Percentiles rank a stretch among this genome's conserved stretches.
phyloP scores from a whole-genome alignment of 805 yeast genomes.

The Kodamaea nitidulidarum region DNA sequence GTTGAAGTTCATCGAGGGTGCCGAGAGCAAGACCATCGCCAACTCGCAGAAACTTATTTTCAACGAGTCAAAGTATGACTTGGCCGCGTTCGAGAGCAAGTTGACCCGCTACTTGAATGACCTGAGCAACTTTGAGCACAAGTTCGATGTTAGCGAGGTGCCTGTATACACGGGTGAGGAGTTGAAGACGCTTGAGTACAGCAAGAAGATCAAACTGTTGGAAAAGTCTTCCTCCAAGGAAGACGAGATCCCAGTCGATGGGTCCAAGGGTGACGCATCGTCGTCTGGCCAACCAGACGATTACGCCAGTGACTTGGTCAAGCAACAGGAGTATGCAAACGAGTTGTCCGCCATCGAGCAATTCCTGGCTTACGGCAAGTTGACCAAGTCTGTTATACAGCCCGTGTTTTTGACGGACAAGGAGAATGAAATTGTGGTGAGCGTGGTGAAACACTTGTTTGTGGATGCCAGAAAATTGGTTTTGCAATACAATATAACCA shows the following conservation, averaged over 20 bases:
- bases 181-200: conserved; percentile 58
- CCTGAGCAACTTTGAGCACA: conserved; percentile 42
- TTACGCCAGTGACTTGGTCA: conserved; percentile 27
- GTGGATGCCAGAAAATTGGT: conserved; percentile 61
- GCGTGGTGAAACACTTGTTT: conserved; percentile 79
- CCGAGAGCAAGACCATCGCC: conserved; percentile 19
- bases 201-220: conserved; percentile 44
- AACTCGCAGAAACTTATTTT: conserved; percentile 43
- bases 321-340: conserved; percentile 64
- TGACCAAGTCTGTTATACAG: conserved; percentile 64
- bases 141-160: conserved; percentile 70
- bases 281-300: conserved; percentile 20
- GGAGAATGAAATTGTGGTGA: conserved; percentile 90
- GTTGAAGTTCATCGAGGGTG: conserved; percentile 52
- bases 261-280: conserved; percentile 11
- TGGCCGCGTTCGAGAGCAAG: conserved; percentile 73
- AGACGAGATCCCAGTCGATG: conserved; percentile 18
- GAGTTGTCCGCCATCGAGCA: conserved; percentile 71
- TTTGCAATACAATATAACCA: conserved; percentile 76
- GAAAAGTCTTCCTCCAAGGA: conserved; percentile 21
- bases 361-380: conserved; percentile 65
- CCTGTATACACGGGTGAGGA: conserved; percentile 68
- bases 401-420: conserved; percentile 74
- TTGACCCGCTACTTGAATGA: conserved; percentile 67
- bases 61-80: conserved; percentile 65